These are phyloP conservation scores for Funneliformis caledonium DNA, from an alignment of 371 early-diverging fungal species.

Conservation along the genomic window DNA sequence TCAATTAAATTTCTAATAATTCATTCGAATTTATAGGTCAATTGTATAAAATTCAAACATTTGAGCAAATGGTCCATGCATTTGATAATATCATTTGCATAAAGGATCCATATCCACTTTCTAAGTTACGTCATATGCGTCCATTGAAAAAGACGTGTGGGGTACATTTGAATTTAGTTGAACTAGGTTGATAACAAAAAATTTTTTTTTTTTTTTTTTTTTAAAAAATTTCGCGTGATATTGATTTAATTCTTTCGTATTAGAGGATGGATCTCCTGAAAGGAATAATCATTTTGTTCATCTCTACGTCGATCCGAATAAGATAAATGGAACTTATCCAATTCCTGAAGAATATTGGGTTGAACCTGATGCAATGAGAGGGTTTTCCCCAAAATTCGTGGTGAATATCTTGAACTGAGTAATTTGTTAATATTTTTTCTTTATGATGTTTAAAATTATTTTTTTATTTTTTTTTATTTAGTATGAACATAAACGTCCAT, in stretches of 20 bases:
- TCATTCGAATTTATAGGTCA: background rate
- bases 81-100: constrained; percentile 7
- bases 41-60: constrained; percentile 7
- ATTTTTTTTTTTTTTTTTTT: background rate
- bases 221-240: background rate
- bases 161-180: constrained; percentile 6
- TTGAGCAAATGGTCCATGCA: background rate
- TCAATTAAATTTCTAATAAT: background rate
- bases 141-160: constrained; percentile 1
- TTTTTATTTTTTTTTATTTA: background rate
- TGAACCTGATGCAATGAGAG: constrained; percentile 4
- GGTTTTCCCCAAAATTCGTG: background rate
- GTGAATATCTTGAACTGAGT: background rate
- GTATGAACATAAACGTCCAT: background rate
- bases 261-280: background rate
- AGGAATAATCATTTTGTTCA: background rate
- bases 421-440: background rate
- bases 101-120: constrained; percentile 4
- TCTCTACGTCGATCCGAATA: constrained; percentile 14
- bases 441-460: background rate
- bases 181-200: background rate
- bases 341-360: constrained; percentile 25
- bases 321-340: constrained; percentile 8
- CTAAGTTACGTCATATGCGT: background rate
- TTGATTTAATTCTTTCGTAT: background rate